Evolutionary conservation across 352 stramenopile species (phyloP).

Genomic region (Phytophthora idaei): DNA sequence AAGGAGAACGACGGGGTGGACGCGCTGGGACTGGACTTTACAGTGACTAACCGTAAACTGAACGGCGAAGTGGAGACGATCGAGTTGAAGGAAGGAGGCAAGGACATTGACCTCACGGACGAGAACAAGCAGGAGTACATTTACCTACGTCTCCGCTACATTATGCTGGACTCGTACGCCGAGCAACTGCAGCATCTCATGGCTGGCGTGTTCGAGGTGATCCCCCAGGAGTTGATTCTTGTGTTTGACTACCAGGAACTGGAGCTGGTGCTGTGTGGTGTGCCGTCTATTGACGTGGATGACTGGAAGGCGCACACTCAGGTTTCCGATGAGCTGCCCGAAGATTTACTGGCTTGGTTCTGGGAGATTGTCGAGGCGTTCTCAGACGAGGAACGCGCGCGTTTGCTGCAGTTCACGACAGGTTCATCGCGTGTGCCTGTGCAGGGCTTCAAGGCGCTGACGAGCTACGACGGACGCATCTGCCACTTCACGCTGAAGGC

Average conservation of each 20-base stretch:
- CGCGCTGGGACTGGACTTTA: constrained; percentile 79
- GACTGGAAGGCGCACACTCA: constrained; percentile 90
- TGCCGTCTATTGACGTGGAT: constrained; percentile 82
- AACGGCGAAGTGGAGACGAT: constrained; percentile 79
- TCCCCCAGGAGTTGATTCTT: constrained; percentile 88
- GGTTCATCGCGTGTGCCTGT: constrained; percentile 87
- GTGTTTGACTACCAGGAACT: constrained; percentile 88
- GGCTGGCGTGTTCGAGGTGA: constrained; percentile 97
- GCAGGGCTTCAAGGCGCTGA: constrained; percentile 82
- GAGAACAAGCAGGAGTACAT: constrained; percentile 98
- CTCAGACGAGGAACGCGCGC: constrained; percentile 75
- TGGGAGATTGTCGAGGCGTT: constrained; percentile 79
- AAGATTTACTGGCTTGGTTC: constrained; percentile 80
- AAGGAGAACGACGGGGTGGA: constrained; percentile 86
- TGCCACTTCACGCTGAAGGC: constrained; percentile 76
- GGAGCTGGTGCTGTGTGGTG: constrained; percentile 80
- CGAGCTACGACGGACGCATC: constrained; percentile 83
- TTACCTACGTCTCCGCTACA: constrained; percentile 94
- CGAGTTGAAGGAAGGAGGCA: constrained; percentile 86
- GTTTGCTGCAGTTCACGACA: constrained; percentile 86
- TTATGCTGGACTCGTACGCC: constrained; percentile 94
- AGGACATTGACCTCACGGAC: constrained; percentile 90
- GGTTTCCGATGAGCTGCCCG: constrained; percentile 82
- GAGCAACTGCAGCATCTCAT: constrained; percentile 94
- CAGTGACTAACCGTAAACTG: constrained; percentile 78